These are phyloP conservation scores for Mycena albidolilacea DNA, from an alignment of 768 basidiomycete species.

Conservation along the genomic window DNA sequence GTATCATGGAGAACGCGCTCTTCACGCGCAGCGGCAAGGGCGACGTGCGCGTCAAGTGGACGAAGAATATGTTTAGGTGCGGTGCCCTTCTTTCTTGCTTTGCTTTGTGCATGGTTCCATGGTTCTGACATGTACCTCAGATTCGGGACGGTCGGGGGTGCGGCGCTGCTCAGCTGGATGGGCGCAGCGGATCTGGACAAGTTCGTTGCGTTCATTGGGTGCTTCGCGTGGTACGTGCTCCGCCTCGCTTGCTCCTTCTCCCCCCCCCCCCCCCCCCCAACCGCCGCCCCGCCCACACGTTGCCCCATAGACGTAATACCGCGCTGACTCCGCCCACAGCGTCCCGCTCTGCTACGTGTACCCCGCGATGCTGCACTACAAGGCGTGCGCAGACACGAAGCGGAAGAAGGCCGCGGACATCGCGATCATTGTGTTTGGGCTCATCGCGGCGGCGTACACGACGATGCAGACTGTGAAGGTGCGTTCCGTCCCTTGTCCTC, in stretches of 20 bases:
- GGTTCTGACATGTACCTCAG: slow-evolving; percentile 56
- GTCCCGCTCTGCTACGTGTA: slow-evolving; percentile 96
- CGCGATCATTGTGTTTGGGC: slow-evolving; percentile 81
- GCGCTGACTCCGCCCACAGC: slow-evolving; percentile 55
- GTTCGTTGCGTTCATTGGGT: slow-evolving; percentile 94
- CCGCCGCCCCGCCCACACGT: background rate
- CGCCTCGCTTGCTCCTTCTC: slow-evolving; percentile 22
- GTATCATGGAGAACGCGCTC: slow-evolving; percentile 96
- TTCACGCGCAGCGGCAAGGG: slow-evolving; percentile 91
- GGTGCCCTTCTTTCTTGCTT: background rate
- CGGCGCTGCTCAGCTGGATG: slow-evolving; percentile 85
- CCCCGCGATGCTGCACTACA: slow-evolving; percentile 93
- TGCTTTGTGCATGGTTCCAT: background rate
- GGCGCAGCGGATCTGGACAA: slow-evolving; percentile 95
- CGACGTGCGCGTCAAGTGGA: slow-evolving; percentile 90
- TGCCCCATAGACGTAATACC: background rate
- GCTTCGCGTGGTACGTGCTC: slow-evolving; percentile 87
- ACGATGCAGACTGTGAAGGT: slow-evolving; percentile 84
- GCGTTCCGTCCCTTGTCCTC: slow-evolving; percentile 39
- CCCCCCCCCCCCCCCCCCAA: too few relatives aligned
- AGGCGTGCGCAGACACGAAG: slow-evolving; percentile 82
- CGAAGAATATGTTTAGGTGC: slow-evolving; percentile 91
- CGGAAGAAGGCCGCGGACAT: slow-evolving; percentile 79
- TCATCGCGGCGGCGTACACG: slow-evolving; percentile 81
- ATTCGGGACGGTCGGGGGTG: slow-evolving; percentile 81